These are phyloP conservation scores for Cercospora sp. DNA, from an alignment of 2,329 filamentous ascomycete genomes.

Conservation along the genomic window DNA sequence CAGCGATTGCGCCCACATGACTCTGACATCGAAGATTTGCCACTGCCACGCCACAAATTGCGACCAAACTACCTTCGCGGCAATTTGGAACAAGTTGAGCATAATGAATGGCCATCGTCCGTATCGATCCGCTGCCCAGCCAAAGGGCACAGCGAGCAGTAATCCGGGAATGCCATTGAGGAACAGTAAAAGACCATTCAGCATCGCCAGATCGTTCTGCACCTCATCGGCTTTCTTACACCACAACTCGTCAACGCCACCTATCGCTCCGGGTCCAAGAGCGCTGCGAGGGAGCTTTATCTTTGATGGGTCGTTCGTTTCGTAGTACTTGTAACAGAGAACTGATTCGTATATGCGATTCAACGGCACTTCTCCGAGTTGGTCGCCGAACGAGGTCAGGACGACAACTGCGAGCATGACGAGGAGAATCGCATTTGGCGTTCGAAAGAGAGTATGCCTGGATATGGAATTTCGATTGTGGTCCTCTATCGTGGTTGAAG, in stretches of 20 bases:
- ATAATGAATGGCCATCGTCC: conserved; percentile 39
- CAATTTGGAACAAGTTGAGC: conserved; percentile 32
- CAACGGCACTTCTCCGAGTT: conserved; percentile 44
- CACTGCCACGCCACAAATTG: conserved; percentile 41
- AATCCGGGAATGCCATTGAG: conserved; percentile 49
- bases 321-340: conserved; percentile 54
- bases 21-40: conserved; percentile 37
- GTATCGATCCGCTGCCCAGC: conserved; percentile 40
- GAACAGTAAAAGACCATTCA: conserved; percentile 51
- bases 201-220: conserved; percentile 54
- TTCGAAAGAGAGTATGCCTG: not conserved
- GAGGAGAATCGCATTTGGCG: not conserved
- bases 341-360: conserved; percentile 57
- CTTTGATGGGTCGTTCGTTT: conserved; percentile 41
- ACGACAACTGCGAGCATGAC: conserved; percentile 44
- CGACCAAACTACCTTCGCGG: conserved; percentile 31
- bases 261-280: conserved; percentile 36
- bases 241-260: conserved; percentile 42
- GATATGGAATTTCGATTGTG: not conserved
- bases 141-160: conserved; percentile 39
- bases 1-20: conserved; percentile 36
- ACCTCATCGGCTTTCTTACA: conserved; percentile 54
- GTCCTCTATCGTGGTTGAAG: not conserved
- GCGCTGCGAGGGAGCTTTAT: conserved; percentile 29
- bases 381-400: conserved; percentile 47